Percentiles rank a stretch among this genome's conserved stretches.
These are phyloP conservation scores for Spathaspora gorwiae DNA, from an alignment of 805 yeast species.

Conservation along the genomic window DNA sequence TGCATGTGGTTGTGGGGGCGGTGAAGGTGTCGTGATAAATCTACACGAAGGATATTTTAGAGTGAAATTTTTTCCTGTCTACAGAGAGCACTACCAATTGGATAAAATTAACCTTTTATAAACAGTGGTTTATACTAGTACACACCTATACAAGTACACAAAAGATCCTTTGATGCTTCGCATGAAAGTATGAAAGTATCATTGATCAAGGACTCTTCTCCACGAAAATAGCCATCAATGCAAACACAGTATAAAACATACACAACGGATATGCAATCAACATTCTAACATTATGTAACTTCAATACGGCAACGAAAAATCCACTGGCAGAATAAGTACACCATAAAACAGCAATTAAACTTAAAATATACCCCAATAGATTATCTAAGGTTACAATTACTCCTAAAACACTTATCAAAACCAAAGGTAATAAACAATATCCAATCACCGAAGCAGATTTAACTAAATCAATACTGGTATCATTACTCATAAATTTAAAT, in stretches of 20 bases:
- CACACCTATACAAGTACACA: no score
- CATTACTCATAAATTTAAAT: slow-evolving; percentile 81
- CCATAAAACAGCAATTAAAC: slow-evolving; percentile 74
- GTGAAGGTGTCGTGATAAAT: background rate
- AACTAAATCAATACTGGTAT: slow-evolving; percentile 48
- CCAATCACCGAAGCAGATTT: slow-evolving; percentile 91
- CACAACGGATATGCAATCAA: slow-evolving; percentile 91
- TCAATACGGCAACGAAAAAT: slow-evolving; percentile 80
- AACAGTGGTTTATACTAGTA: no score
- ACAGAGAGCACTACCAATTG: background rate
- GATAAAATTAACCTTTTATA: background rate
- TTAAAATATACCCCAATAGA: slow-evolving; percentile 63
- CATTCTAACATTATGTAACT: slow-evolving; percentile 78
- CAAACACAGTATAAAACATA: slow-evolving; percentile 88
- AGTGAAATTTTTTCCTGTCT: background rate
- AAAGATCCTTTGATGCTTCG: no score
- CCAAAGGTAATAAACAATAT: slow-evolving; percentile 88
- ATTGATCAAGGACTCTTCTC: slow-evolving; percentile 20
- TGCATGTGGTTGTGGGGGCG: background rate
- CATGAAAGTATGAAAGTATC: no score
- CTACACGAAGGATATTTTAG: no score
- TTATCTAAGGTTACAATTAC: slow-evolving; percentile 68
- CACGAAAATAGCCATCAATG: slow-evolving; percentile 89
- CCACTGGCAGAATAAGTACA: slow-evolving; percentile 93
- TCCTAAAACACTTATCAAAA: slow-evolving; percentile 67